These are phyloP conservation scores for Pisolithus tinctorius DNA, from an alignment of 768 basidiomycete species.

Conservation along the genomic window DNA sequence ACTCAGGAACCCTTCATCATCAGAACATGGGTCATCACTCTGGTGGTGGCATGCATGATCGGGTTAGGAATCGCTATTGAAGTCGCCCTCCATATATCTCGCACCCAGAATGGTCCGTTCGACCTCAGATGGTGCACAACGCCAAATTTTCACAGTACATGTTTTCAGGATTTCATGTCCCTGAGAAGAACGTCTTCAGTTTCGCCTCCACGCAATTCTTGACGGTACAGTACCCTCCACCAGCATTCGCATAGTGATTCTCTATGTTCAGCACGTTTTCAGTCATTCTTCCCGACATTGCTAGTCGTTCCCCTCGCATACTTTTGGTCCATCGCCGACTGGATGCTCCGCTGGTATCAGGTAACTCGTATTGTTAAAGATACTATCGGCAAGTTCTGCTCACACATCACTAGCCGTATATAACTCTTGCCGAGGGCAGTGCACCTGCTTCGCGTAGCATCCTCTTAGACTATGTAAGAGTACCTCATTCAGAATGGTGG, in stretches of 20 bases:
- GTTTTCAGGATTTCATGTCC: constrained; percentile 46
- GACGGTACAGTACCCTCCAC: constrained; percentile 29
- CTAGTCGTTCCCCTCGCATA: constrained; percentile 43
- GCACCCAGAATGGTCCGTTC: constrained; percentile 34
- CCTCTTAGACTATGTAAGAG: constrained; percentile 58
- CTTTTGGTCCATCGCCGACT: constrained; percentile 48
- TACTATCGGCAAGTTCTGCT: constrained; percentile 1
- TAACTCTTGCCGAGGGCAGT: constrained; percentile 46
- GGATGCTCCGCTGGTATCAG: constrained; percentile 51
- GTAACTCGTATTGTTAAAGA: constrained; percentile 27
- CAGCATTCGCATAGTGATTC: neutral
- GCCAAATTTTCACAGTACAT: neutral
- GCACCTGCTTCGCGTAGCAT: constrained; percentile 52
- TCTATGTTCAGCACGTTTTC: neutral
- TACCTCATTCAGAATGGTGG: neutral
- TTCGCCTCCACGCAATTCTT: constrained; percentile 40
- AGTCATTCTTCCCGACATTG: constrained; percentile 57
- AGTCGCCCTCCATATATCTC: constrained; percentile 37
- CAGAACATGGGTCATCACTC: constrained; percentile 35
- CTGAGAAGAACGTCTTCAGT: constrained; percentile 41
- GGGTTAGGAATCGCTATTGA: constrained; percentile 42
- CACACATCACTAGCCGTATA: constrained; percentile 45
- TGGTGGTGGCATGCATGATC: constrained; percentile 38
- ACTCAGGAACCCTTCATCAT: constrained; percentile 23
- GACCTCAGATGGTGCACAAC: constrained; percentile 6